Evolutionary conservation across 192 early-diverging fungal genomes (phyloP).

Genomic region (Polychytrium aggregatum): DNA sequence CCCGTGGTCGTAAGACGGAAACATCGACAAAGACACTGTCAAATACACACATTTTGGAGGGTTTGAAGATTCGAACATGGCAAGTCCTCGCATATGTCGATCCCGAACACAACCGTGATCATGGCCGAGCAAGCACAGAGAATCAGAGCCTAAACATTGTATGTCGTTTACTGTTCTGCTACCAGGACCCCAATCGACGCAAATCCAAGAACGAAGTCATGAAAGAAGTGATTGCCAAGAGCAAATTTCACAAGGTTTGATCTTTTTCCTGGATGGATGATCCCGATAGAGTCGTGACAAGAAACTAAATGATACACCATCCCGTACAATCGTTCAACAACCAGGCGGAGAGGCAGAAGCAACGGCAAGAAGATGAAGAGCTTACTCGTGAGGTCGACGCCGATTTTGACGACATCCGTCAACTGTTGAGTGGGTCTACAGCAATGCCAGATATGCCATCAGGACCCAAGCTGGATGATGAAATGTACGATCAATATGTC

Average conservation of each 20-base stretch:
- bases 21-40: conserved; percentile 64
- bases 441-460: too few relatives aligned
- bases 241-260: conserved; percentile 75
- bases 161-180: too few relatives aligned
- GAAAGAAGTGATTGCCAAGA: conserved; percentile 96
- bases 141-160: too few relatives aligned
- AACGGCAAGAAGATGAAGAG: conserved; percentile 76
- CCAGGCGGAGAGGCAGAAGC: conserved; percentile 74
- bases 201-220: conserved; percentile 93
- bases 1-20: conserved; percentile 12
- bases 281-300: too few relatives aligned
- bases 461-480: conserved; percentile 23
- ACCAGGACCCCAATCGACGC: too few relatives aligned
- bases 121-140: too few relatives aligned
- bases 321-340: not conserved
- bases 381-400: conserved; percentile 76
- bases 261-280: not conserved
- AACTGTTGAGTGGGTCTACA: conserved; percentile 49
- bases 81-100: too few relatives aligned
- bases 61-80: too few relatives aligned
- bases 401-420: conserved; percentile 73
- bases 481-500: conserved; percentile 75
- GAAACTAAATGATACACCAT: too few relatives aligned
- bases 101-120: too few relatives aligned
- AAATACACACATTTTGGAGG: conserved; percentile 76